A percentile compares a stretch with the other conserved stretches of the same genome.
Evolutionary conservation across 169 alveolate species (phyloP).

Genomic region (Eimeria mitis): DNA sequence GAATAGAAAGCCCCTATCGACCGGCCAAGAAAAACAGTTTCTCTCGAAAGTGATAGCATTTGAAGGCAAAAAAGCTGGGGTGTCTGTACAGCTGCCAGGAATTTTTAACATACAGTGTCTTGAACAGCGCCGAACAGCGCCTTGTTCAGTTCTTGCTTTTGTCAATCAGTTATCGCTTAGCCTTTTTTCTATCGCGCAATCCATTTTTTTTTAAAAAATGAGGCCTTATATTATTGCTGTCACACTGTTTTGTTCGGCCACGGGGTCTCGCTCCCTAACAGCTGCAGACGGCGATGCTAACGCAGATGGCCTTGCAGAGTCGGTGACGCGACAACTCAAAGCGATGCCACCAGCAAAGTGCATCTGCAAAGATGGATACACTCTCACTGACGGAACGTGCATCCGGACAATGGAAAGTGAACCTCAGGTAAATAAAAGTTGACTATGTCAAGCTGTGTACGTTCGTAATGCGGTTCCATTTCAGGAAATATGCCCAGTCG

Average conservation of each 20-base stretch:
- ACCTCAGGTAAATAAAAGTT: conserved; percentile 11
- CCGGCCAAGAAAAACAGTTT: conserved; percentile 4
- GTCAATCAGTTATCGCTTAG: conserved; percentile 13
- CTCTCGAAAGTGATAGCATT: not conserved
- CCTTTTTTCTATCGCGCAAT: conserved; percentile 49
- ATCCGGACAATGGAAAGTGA: conserved; percentile 3
- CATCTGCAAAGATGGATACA: conserved; percentile 46
- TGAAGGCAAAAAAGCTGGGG: not conserved
- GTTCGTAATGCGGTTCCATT: not conserved
- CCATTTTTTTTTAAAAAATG: conserved; percentile 34
- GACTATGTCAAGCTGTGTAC: not conserved
- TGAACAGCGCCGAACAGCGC: too few relatives aligned
- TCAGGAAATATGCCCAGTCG: conserved; percentile 40
- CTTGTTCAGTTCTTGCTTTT: conserved; percentile 19
- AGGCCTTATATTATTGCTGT: conserved; percentile 25
- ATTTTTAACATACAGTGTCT: conserved; percentile 1
- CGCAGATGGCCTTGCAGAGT: conserved; percentile 19
- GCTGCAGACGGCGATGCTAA: conserved; percentile 38
- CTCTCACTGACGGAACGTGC: conserved; percentile 44
- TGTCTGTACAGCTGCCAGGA: conserved; percentile 66
- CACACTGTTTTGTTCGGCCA: conserved; percentile 64
- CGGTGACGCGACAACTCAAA: conserved; percentile 36
- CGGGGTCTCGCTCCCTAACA: conserved; percentile 62
- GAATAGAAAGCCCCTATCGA: not conserved
- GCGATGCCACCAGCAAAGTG: conserved; percentile 56